phyloP scores from a whole-genome alignment of 345 rosid species.

The Punica granatum region DNA sequence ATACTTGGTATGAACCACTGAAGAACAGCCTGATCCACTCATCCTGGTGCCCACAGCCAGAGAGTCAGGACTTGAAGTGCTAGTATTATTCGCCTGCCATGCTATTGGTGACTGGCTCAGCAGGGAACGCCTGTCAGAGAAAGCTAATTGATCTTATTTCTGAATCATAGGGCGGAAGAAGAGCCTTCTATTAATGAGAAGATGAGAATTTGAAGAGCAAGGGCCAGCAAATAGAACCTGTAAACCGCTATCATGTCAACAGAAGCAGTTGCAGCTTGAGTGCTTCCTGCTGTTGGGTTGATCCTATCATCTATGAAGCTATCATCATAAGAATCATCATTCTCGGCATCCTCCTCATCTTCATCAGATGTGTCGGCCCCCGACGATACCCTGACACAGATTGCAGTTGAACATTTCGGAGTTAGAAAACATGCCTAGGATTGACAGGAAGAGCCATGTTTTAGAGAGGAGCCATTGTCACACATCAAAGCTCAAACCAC shows the following conservation, averaged over 20 bases:
- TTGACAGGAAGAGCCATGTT: neutral
- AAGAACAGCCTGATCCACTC: constrained; percentile 2
- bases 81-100: constrained; percentile 24
- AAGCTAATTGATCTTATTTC: constrained; percentile 5
- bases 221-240: constrained; percentile 45
- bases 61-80: constrained; percentile 28
- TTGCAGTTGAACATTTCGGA: neutral
- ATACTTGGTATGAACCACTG: constrained; percentile 20
- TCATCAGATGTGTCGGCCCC: constrained; percentile 57
- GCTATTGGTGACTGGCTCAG: constrained; percentile 81
- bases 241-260: constrained; percentile 87
- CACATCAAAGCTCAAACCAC: neutral
- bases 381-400: constrained; percentile 54
- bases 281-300: constrained; percentile 43
- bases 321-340: constrained; percentile 45
- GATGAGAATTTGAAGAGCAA: neutral
- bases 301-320: constrained; percentile 83
- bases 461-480: neutral
- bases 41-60: constrained; percentile 19
- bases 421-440: neutral
- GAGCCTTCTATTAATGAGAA: neutral
- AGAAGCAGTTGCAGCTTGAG: constrained; percentile 47
- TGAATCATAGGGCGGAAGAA: neutral
- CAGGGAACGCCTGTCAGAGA: constrained; percentile 65
- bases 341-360: constrained; percentile 51